phyloP scores from a whole-genome alignment of 352 stramenopile species.

The Globisporangium paroecandrum region DNA sequence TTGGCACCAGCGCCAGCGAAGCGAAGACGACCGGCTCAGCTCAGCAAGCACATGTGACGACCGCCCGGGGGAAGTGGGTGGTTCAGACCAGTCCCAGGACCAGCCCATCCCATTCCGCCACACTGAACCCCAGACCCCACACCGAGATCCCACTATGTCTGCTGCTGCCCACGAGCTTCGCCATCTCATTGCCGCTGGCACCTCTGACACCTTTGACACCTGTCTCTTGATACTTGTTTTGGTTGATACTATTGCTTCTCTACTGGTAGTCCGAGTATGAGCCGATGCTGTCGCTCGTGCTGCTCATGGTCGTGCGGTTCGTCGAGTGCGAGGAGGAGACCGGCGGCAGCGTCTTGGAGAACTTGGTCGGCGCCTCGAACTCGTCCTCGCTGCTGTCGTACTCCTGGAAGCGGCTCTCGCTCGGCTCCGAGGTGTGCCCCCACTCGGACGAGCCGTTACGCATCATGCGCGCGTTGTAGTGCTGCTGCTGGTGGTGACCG shows the following conservation, averaged over 20 bases:
- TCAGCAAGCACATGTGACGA: neutral
- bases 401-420: conserved; percentile 15
- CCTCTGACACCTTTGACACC: neutral
- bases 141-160: neutral
- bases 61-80: neutral
- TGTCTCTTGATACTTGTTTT: neutral
- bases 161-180: neutral
- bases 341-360: neutral
- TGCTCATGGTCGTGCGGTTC: conserved; percentile 20
- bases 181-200: neutral
- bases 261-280: conserved; percentile 18
- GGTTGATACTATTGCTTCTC: neutral
- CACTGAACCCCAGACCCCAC: neutral
- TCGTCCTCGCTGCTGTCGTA: conserved; percentile 17
- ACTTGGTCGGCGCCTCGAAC: conserved; percentile 1
- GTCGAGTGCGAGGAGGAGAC: conserved; percentile 13
- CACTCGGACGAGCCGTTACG: conserved; percentile 10
- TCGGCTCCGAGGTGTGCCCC: neutral
- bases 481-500: neutral
- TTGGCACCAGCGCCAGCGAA: neutral
- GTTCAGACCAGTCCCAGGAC: neutral
- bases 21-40: neutral
- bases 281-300: conserved; percentile 14
- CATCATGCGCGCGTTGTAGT: neutral
- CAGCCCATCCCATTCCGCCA: neutral